Conservation (phyloP, 805 yeast species). For the Saturnispora kantuleensis region DNA sequence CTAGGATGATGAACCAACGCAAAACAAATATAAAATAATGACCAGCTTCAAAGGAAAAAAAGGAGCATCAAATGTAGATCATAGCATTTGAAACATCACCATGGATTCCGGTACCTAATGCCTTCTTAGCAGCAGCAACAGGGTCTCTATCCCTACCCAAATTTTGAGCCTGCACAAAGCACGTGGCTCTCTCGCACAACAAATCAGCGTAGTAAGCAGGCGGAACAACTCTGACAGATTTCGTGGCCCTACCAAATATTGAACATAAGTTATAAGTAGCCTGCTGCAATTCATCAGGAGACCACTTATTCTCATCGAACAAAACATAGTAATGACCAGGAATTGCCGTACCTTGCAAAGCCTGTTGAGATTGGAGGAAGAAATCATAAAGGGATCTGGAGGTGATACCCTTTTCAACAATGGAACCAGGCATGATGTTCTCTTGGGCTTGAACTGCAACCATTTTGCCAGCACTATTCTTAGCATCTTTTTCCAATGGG, state of each 20-base stretch:
- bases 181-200: slow-evolving; percentile 24
- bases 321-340: slow-evolving; percentile 27
- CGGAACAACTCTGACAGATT: slow-evolving; percentile 26
- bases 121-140: slow-evolving; percentile 14
- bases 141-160: slow-evolving; percentile 9
- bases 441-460: slow-evolving; percentile 19
- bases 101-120: slow-evolving; percentile 15
- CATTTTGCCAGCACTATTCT: slow-evolving; percentile 13
- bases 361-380: slow-evolving; percentile 25
- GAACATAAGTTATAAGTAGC: slow-evolving; percentile 24
- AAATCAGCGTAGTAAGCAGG: slow-evolving; percentile 27
- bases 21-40: background rate
- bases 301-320: slow-evolving; percentile 22
- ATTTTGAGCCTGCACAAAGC: slow-evolving; percentile 13
- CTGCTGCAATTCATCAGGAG: slow-evolving; percentile 21
- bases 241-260: slow-evolving; percentile 25
- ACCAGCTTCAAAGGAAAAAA: background rate
- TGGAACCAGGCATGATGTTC: slow-evolving; percentile 23
- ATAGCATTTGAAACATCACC: slow-evolving; percentile 14
- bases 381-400: slow-evolving; percentile 25
- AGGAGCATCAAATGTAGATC: slow-evolving; percentile 15
- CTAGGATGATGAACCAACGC: too few species aligned
- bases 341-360: slow-evolving; percentile 27
- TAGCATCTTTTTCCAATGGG: slow-evolving; percentile 21
- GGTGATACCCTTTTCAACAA: slow-evolving; percentile 25